Conservation (phyloP, 2,329 filamentous ascomycete genomes). For the Fusarium drepaniforme region DNA sequence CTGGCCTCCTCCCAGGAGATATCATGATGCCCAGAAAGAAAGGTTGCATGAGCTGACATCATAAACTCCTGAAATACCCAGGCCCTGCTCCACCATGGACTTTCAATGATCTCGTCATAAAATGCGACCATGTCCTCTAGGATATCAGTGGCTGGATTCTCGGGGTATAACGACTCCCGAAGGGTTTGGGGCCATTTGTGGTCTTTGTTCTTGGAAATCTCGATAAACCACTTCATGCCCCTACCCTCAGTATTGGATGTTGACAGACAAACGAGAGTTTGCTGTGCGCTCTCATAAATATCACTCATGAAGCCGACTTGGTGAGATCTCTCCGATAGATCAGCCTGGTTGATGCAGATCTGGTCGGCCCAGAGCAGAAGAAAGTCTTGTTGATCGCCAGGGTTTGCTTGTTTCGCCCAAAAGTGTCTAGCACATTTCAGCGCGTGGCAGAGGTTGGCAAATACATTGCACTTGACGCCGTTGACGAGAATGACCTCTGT, state of each 20-base stretch:
- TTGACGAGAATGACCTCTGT: not conserved
- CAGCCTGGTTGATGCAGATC: conserved; percentile 17
- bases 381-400: not conserved
- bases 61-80: no score
- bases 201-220: not conserved
- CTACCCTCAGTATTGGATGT: rapidly evolving
- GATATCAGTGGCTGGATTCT: no score
- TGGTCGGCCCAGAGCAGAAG: conserved; percentile 18
- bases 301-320: conserved; percentile 24
- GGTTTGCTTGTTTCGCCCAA: not conserved
- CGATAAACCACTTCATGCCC: not conserved
- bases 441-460: conserved; percentile 14
- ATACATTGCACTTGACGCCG: not conserved
- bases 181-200: no score
- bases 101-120: no score
- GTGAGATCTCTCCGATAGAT: conserved; percentile 12
- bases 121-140: no score
- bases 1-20: no score
- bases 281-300: not conserved
- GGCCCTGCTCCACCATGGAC: no score
- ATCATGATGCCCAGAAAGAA: no score
- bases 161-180: no score
- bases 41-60: no score
- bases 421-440: not conserved
- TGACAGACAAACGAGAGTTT: conserved; percentile 6